Base-by-base conservation (phyloP, 805 yeast genomes). In the Scheffersomyces amazonensis region DNA sequence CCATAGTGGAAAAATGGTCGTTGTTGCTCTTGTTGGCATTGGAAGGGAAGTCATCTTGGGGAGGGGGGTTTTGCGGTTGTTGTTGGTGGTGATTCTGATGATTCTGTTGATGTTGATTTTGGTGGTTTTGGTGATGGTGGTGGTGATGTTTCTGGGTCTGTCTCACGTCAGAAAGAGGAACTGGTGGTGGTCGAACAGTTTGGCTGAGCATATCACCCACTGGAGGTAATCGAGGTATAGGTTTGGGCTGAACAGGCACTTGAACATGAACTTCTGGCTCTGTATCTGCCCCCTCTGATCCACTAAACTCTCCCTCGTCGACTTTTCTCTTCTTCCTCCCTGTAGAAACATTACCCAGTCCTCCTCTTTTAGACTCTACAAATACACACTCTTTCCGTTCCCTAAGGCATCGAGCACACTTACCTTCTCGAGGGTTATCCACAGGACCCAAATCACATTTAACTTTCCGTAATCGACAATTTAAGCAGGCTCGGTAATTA, bases 371-470 rank as follows among this genome's bases (percentile, higher is more conserved):
- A 17, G 57, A 50, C 16, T 68, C 72, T 7, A 69, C 74, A 54
- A 86, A 80, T 12, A 82, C 80, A 61, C 98, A 90, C 48, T 83
- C 88, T 47, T 77, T 78, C 12, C 95, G 69, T 54, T 90, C 96
- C 31, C 97, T 71, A 43, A 75, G 72, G 53, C 98, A 90, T 35
- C 97, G 65, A 2, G 78, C 81, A 69, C 98, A 90, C 3, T 95
- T 93, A 3, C 95, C 93, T 4, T 78, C 80, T 32, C 71, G 69
- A 0, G 95, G 95, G 43, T 73, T 73, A 35, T 80, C 83, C 6
- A 80, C 76, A 8, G 81, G 78, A 2, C 96, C 96, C 47, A 90
- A 63, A 54, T 88, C 95, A 65, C 98, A 90, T 52, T 80, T 81
- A 31, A 87, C 87, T 53, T 90, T 91, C 30, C 95, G 74, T 5